These are phyloP conservation scores for Kuraishia cidri DNA, from an alignment of 805 yeast genomes.

Conservation along the genomic window DNA sequence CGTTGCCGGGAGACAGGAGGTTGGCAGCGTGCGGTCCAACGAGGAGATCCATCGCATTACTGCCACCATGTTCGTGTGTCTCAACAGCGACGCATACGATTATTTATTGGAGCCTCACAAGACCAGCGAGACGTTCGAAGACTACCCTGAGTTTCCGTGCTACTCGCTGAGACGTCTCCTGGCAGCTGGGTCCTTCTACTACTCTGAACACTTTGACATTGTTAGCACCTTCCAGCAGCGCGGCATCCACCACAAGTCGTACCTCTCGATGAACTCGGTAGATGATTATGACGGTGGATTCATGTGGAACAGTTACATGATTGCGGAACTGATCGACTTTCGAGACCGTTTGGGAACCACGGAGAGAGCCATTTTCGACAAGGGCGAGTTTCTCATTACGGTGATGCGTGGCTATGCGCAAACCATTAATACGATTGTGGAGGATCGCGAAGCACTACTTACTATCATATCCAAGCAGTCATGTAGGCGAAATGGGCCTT, in stretches of 20 bases:
- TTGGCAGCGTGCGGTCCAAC: conserved; percentile 49
- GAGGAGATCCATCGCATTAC: conserved; percentile 45
- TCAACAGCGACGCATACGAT: conserved; percentile 50
- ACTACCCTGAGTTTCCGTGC: conserved; percentile 2
- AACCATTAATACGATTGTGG: conserved; percentile 23
- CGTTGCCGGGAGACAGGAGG: conserved; percentile 41
- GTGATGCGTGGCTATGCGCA: conserved; percentile 41
- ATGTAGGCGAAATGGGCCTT: conserved; percentile 29
- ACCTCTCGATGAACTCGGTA: conserved; percentile 16
- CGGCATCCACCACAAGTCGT: conserved; percentile 8
- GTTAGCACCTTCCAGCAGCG: conserved; percentile 46
- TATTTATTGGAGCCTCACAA: conserved; percentile 9
- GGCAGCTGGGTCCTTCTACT: conserved; percentile 33
- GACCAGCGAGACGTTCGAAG: conserved; percentile 15
- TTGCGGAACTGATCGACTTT: conserved; percentile 33
- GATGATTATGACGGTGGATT: conserved; percentile 35
- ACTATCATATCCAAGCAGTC: conserved; percentile 45
- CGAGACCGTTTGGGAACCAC: conserved; percentile 28
- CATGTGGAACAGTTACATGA: conserved; percentile 43
- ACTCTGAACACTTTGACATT: conserved; percentile 36
- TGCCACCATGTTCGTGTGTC: conserved; percentile 59
- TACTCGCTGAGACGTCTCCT: conserved; percentile 33
- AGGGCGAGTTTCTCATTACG: conserved; percentile 35
- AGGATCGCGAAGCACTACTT: conserved; percentile 27
- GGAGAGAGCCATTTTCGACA: conserved; percentile 33